Evolutionary conservation across 768 basidiomycete genomes (phyloP), one percentile per base, ranked within the genome.

Genomic region (Rubroboletus satanas): DNA sequence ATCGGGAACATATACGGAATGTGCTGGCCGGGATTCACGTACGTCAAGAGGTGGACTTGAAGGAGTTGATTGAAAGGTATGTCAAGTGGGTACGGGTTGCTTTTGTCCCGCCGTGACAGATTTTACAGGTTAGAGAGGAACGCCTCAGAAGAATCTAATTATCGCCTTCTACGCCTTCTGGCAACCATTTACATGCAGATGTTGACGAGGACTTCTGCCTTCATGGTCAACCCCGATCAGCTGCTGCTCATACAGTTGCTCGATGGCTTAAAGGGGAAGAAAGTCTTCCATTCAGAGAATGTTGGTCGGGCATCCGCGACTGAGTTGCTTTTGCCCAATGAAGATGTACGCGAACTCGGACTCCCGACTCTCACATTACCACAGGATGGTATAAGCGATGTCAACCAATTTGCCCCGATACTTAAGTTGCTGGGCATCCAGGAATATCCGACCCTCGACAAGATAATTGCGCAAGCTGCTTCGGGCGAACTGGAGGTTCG

Each of bases 251-350:
- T 1, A 26, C 26, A 26, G 26, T 3, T 26, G 1, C 51, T 39
- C 12, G n/a, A 18, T n/a, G 51, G 49, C 35, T 43, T 57, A 32
- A 52, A 21, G 46, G 29, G 11, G 38, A 58, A 35, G 21, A 36
- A 17, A 38, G 15, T 59, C 4, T 62, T 62, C n/a, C 48, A 21
- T 35, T 59, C 61, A 12, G 15, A 45, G 14, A 21, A 12, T 15
- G 46, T 46, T 33, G 46, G 51, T 29, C 56, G 14, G 38, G 29
- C 29, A 36, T 49, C 54, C 15, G 53, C 41, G 18, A 49, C 44
- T n/a, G 82, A 90, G 51, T 71, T 98, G 10, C 96, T 94, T 65
- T 90, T 95, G 61, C 96, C 95, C 1, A 60, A 80, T 0, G 83
- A 84, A 31, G 73, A 77, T 2, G 79, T 93, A 52, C 78, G 88